A percentile compares a stretch with the other conserved stretches of the same genome.
Conservation (phyloP, 2,329 filamentous ascomycete genomes). For the Aspergillus tanneri region DNA sequence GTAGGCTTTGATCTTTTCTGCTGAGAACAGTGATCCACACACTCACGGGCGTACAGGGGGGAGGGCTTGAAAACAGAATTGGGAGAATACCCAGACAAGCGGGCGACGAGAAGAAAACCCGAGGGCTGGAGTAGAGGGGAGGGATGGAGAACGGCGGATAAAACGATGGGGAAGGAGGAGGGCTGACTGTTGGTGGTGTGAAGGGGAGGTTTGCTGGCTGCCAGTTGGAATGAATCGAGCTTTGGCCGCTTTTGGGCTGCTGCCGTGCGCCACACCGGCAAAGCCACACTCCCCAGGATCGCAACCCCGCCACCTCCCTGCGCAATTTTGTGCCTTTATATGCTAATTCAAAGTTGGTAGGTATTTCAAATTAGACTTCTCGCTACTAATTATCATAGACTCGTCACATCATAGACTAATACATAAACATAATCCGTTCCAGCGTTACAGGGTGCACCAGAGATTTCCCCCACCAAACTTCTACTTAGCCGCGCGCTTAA, state of each 20-base stretch:
- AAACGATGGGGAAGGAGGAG: conserved; percentile 5
- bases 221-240: too few species aligned
- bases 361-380: too few species aligned
- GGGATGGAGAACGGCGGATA: conserved; percentile 4
- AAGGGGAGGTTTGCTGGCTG: conserved; percentile 18
- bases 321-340: too few species aligned
- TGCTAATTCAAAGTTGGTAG: too few species aligned
- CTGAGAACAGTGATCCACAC: conserved; percentile 3
- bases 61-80: conserved; percentile 9
- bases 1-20: conserved; percentile 15
- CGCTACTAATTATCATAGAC: too few species aligned
- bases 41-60: conserved; percentile 6
- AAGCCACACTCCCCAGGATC: background rate
- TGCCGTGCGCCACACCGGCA: conserved; percentile 22
- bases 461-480: background rate
- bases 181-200: conserved; percentile 9
- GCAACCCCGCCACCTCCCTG: conserved; percentile 9
- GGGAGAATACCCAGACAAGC: conserved; percentile 16
- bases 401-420: background rate
- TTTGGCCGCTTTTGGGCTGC: conserved; percentile 7
- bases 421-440: conserved; percentile 3
- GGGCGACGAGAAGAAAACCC: conserved; percentile 15
- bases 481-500: conserved; percentile 24
- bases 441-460: conserved; percentile 1
- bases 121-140: background rate